These are phyloP conservation scores for Didymosphaeria variabile DNA, from an alignment of 2,329 filamentous ascomycete genomes.

Conservation along the genomic window DNA sequence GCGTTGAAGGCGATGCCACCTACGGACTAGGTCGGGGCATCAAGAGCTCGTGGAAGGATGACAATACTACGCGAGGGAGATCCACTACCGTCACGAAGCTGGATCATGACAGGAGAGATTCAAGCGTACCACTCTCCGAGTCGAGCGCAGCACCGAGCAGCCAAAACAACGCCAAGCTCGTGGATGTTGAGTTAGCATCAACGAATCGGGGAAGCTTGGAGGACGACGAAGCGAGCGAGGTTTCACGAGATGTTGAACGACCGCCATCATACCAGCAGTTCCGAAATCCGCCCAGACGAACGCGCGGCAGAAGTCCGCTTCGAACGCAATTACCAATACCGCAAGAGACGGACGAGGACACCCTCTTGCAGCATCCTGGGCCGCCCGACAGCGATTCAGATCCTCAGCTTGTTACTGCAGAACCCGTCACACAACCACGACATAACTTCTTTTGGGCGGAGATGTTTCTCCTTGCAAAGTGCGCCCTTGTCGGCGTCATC, in stretches of 20 bases:
- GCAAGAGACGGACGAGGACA: slow-evolving; percentile 62
- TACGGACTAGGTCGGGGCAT: slow-evolving; percentile 60
- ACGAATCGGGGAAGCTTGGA: slow-evolving; percentile 59
- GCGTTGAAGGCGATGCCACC: slow-evolving; percentile 49
- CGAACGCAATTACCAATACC: slow-evolving; percentile 52
- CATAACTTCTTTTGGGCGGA: slow-evolving; percentile 94
- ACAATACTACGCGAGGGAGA: slow-evolving; percentile 54
- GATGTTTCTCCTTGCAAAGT: slow-evolving; percentile 85
- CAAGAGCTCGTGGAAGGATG: slow-evolving; percentile 65
- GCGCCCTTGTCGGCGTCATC: slow-evolving; percentile 85
- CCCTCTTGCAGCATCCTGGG: slow-evolving; percentile 55
- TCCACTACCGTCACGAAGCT: slow-evolving; percentile 43
- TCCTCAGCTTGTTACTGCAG: slow-evolving; percentile 65
- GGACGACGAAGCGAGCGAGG: slow-evolving; percentile 49
- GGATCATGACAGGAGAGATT: slow-evolving; percentile 50
- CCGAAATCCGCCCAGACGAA: slow-evolving; percentile 54
- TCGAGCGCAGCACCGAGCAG: slow-evolving; percentile 54
- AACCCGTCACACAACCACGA: slow-evolving; percentile 52
- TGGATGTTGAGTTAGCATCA: slow-evolving; percentile 84
- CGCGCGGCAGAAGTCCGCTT: slow-evolving; percentile 54
- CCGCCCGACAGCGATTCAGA: slow-evolving; percentile 61
- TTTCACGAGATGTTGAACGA: slow-evolving; percentile 51
- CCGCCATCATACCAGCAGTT: slow-evolving; percentile 68
- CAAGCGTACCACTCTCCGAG: slow-evolving; percentile 53
- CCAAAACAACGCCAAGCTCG: slow-evolving; percentile 74